Base-by-base conservation (phyloP, 192 early-diverging fungal species). In the Coemansia sp. region DNA sequence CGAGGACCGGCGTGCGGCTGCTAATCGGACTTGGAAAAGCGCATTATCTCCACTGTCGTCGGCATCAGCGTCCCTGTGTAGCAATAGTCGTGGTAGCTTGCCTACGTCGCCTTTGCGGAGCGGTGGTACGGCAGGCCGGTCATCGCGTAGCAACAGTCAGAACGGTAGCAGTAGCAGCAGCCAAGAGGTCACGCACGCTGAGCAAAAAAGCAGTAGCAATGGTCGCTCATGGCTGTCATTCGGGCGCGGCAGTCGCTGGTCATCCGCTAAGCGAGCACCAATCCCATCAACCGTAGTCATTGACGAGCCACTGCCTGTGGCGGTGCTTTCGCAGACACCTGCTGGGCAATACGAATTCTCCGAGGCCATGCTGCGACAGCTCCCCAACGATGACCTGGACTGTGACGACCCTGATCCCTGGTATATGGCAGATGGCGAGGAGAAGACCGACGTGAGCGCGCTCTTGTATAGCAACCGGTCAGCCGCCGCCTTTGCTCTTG, bases 381-480 rank as follows among this genome's bases (percentile, higher is more conserved):
- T 83, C 9, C 39, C 64, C 10, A 52, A 40, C 40, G 37, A n/a
- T 3, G 73, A 42, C 49, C 32, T 58, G 37, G 65, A 59, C 2
- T 38, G 46, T 19, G 65, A 64, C 2, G 23, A 39, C 1, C 43
- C 52, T 13, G 69, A 63, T 6, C 58, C 73, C 38, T 78, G 76
- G 76, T 19, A 6, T 16, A 80, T 75, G 73, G 52, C 32, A 6
- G 67, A 53, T 42, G 66, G 66, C 61, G 70, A 76, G 13, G 77
- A 83, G 23, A 70, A 63, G 43, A 62, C 70, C 49, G 85, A 80
- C 7, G 47, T 77, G 8, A 53, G 69, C 30, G 74, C 79, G 33
- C 70, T 83, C 4, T 64, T 89, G 59, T 63, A 73, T 52, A 81
- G 72, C 69, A 85, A 81, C 74, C 68, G 78, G 1, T 75, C 76